Evolutionary conservation across 2,329 filamentous ascomycete species (phyloP).

Genomic region (Aureobasidium mangrovei): DNA sequence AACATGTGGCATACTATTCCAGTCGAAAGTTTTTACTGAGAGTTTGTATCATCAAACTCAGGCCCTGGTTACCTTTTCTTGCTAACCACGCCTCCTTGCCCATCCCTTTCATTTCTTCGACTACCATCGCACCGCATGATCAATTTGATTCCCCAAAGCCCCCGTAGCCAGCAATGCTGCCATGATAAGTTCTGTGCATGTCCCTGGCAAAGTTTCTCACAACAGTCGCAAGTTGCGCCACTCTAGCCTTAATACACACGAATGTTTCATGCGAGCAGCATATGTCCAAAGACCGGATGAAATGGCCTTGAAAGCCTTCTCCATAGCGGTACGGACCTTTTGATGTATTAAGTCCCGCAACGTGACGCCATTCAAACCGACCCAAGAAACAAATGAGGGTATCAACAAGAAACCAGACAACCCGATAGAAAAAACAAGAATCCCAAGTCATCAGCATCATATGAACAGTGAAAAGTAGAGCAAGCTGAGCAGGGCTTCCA

Average conservation of each 20-base stretch:
- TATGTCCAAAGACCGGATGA: background rate
- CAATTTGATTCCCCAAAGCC: background rate
- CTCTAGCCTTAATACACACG: background rate
- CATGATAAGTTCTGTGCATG: background rate
- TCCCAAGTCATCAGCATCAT: too few species aligned
- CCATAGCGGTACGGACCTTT: background rate
- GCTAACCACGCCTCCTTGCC: background rate
- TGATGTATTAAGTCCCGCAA: background rate
- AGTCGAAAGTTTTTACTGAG: too few species aligned
- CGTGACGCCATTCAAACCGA: too few species aligned
- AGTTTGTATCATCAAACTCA: too few species aligned
- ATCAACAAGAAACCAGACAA: too few species aligned
- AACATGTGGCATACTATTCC: too few species aligned
- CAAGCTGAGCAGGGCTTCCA: too few species aligned
- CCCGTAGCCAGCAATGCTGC: background rate
- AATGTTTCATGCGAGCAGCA: background rate
- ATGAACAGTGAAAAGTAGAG: too few species aligned
- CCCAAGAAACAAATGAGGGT: too few species aligned
- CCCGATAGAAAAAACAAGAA: too few species aligned
- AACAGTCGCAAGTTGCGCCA: background rate
- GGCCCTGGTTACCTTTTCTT: too few species aligned
- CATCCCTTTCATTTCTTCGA: background rate
- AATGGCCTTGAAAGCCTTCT: background rate
- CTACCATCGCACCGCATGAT: background rate
- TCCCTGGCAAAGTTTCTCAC: background rate